Percentiles rank a stretch among this genome's conserved stretches.
Evolutionary conservation across 1,284 basidiomycete genomes (phyloP).

Genomic region (Ganoderma boninense): DNA sequence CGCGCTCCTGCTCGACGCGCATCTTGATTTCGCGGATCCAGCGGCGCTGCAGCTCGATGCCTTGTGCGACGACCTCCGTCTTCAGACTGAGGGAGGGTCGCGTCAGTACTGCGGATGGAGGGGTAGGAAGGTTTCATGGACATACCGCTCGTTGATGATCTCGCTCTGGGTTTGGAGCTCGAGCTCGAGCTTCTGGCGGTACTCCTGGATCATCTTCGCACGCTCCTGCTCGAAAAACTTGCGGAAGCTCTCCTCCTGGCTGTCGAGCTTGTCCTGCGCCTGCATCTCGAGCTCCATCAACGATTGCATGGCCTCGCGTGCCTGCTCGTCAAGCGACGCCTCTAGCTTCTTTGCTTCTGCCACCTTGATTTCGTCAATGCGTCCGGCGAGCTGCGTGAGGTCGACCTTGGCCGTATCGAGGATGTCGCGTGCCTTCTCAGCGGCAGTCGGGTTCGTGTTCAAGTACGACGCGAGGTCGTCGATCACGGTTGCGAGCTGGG

Average conservation of each 20-base stretch:
- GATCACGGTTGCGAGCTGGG: constrained; percentile 93
- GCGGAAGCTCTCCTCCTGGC: constrained; percentile 89
- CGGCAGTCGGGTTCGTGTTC: constrained; percentile 74
- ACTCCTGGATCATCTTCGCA: constrained; percentile 77
- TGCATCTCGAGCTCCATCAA: constrained; percentile 87
- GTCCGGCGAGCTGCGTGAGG: constrained; percentile 79
- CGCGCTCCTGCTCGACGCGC: constrained; percentile 96
- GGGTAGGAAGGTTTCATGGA: neutral
- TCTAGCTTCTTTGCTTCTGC: constrained; percentile 85
- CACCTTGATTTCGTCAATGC: constrained; percentile 85
- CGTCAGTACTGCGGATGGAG: neutral
- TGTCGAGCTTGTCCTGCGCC: constrained; percentile 84
- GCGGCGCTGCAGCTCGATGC: constrained; percentile 95
- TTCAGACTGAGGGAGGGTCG: constrained; percentile 68
- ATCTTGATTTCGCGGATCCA: constrained; percentile 98
- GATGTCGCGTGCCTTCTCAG: constrained; percentile 73
- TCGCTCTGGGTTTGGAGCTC: constrained; percentile 92
- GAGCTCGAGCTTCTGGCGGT: constrained; percentile 86
- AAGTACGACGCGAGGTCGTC: constrained; percentile 92
- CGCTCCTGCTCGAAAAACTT: constrained; percentile 87
- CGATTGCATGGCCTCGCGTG: constrained; percentile 85
- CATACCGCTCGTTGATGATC: constrained; percentile 92
- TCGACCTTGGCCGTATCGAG: constrained; percentile 85
- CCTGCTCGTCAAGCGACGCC: constrained; percentile 83
- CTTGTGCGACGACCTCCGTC: constrained; percentile 96